Percentiles rank a stretch among this genome's conserved stretches.
Evolutionary conservation across 2,329 filamentous ascomycete genomes (phyloP).

Genomic region (Trichophyton equinum): DNA sequence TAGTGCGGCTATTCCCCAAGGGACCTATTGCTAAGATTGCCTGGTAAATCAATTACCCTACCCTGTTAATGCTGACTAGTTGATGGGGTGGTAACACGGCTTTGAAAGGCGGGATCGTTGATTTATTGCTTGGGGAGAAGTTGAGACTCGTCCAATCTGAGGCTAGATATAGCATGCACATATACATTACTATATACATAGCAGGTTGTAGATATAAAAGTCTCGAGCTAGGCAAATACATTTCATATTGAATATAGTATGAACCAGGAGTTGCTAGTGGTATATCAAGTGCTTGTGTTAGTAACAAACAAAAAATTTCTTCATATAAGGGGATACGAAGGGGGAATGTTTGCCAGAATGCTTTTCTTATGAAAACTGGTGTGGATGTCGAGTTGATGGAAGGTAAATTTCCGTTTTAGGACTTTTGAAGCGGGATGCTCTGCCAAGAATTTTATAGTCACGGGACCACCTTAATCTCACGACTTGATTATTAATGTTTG

Average conservation of each 20-base stretch:
- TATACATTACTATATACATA: neutral
- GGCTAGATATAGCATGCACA: neutral
- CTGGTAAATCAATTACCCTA: slow-evolving; percentile 39
- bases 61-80: neutral
- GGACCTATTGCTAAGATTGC: slow-evolving; percentile 48
- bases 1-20: slow-evolving; percentile 46
- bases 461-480: too few relatives aligned
- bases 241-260: neutral
- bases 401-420: neutral
- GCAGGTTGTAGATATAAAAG: neutral
- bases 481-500: neutral
- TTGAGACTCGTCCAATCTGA: neutral
- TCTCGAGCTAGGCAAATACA: neutral
- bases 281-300: neutral
- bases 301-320: too few relatives aligned
- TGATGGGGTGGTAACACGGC: too few relatives aligned
- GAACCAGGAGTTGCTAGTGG: neutral
- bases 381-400: neutral
- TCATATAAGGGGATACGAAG: too few relatives aligned
- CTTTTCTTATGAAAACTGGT: too few relatives aligned
- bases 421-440: neutral
- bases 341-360: too few relatives aligned
- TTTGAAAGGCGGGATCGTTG: neutral
- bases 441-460: neutral
- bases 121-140: neutral